Base-by-base conservation (phyloP, 1,139 yeast species). In the Pichia cactophila region DNA sequence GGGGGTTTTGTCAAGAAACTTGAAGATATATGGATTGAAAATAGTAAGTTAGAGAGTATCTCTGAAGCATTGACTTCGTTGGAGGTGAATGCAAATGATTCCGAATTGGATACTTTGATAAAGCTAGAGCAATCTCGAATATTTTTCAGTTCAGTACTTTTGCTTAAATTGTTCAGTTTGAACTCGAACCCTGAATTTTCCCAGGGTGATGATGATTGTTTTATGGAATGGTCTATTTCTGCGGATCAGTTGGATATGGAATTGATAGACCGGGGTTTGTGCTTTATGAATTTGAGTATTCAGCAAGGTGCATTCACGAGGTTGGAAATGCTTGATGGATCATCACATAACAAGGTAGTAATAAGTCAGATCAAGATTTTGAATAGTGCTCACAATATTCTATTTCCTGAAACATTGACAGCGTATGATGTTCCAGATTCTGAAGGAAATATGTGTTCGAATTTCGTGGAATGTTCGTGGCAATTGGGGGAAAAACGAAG, bases 181-280 rank as follows among this genome's bases (percentile, higher is more conserved):
- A 33, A 48, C n/a, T 35, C 23, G 12, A 23, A 37, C 38, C 43
- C 52, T 3, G 28, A 23, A 16, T 55, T 51, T 9, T 59, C 58
- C 55, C 69, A 61, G 65, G 56, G 51, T 61, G 61, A 56, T 67
- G 55, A 56, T 42, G 23, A 49, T 14, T 49, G 52, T 31, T 48
- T 43, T 47, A 29, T 53, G 41, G 58, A 56, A 47, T 51, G 55
- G 56, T 38, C 44, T 39, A 89, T 86, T 48, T 90, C 74, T 28
- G 92, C 80, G 8, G 90, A 81, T 0, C 96, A 85, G 63, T 89
- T 92, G 57, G 89, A 80, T 86, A 87, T 89, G n/a, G 97, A 86
- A 61, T 70, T 89, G 58, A 68, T 88, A 47, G 81, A 78, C 48
- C 29, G 43, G 2, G 48, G 44, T 8, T 14, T 41, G 17, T 17